phyloP scores from a whole-genome alignment of 2,329 filamentous ascomycete genomes.

The Hypomyces perniciosus region DNA sequence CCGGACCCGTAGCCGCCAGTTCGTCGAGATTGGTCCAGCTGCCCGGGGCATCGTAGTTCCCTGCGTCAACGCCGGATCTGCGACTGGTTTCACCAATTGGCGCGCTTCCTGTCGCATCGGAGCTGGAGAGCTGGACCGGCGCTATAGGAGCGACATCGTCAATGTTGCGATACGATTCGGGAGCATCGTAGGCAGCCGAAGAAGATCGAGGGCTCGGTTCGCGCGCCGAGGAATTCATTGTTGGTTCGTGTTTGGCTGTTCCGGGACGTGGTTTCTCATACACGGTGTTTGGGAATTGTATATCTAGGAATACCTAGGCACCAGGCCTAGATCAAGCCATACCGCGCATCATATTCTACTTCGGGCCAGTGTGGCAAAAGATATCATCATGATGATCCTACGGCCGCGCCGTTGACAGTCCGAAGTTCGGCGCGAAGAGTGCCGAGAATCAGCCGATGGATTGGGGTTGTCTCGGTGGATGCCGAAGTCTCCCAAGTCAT shows the following conservation, averaged over 20 bases:
- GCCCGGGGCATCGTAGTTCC: slow-evolving; percentile 19
- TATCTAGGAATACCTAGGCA: neutral
- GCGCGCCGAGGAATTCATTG: neutral
- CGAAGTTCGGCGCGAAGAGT: neutral
- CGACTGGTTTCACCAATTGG: neutral
- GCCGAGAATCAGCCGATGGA: slow-evolving; percentile 5
- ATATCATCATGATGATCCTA: too few relatives aligned
- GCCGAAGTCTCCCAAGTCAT: too few relatives aligned
- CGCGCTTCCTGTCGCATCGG: neutral
- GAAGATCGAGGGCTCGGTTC: slow-evolving; percentile 1
- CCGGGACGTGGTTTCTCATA: neutral
- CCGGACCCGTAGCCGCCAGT: slow-evolving; percentile 27
- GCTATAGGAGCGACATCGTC: slow-evolving; percentile 34
- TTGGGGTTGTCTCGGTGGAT: too few relatives aligned
- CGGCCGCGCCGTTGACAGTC: neutral
- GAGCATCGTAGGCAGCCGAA: slow-evolving; percentile 20
- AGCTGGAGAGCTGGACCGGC: neutral
- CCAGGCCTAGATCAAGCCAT: too few relatives aligned
- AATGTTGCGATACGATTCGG: slow-evolving; percentile 34
- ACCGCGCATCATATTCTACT: too few relatives aligned
- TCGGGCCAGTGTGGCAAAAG: too few relatives aligned
- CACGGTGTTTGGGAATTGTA: slow-evolving; percentile 1
- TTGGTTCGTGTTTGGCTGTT: neutral
- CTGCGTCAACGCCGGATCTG: neutral
- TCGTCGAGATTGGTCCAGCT: slow-evolving; percentile 40